Conservation (phyloP, 2,329 filamentous ascomycete genomes). For the Coniochaeta prunicola region DNA sequence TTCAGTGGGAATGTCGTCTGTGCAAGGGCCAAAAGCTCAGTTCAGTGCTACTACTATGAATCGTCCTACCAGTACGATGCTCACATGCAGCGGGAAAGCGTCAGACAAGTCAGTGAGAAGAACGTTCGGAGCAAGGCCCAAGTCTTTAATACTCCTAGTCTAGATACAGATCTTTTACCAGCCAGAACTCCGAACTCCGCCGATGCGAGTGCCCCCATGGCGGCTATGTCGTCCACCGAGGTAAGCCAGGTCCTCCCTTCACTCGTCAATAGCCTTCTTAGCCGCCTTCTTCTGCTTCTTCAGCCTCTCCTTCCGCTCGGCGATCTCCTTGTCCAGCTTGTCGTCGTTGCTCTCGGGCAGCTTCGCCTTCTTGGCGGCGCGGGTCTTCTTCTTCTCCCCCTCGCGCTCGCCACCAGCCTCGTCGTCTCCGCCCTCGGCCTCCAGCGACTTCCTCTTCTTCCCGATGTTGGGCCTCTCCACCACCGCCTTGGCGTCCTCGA, state of each 20-base stretch:
- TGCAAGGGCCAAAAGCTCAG: no score
- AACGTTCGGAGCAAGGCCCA: not conserved
- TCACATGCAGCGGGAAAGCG: not conserved
- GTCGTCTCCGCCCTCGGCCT: slow-evolving; percentile 13
- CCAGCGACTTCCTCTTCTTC: slow-evolving; percentile 55
- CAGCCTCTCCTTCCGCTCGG: slow-evolving; percentile 49
- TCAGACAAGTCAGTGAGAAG: not conserved
- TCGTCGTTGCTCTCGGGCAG: slow-evolving; percentile 39
- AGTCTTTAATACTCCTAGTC: not conserved
- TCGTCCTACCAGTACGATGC: not conserved
- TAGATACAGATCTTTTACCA: not conserved
- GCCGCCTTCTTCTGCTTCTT: slow-evolving; percentile 53
- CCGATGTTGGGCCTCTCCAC: slow-evolving; percentile 53
- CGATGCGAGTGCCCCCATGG: not conserved
- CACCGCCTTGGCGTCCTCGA: slow-evolving; percentile 26
- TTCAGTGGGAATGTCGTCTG: no score
- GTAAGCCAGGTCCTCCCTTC: not conserved
- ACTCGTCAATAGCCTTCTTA: slow-evolving; percentile 21
- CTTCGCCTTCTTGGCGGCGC: slow-evolving; percentile 29
- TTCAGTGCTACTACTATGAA: no score
- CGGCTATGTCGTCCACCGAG: not conserved
- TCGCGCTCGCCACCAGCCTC: slow-evolving; percentile 20
- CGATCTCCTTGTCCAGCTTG: slow-evolving; percentile 50
- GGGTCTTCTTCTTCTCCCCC: slow-evolving; percentile 37
- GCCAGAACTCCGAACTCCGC: not conserved